Base-by-base conservation (phyloP, 257 asterid species). In the Parsonsia alboflavescens region DNA sequence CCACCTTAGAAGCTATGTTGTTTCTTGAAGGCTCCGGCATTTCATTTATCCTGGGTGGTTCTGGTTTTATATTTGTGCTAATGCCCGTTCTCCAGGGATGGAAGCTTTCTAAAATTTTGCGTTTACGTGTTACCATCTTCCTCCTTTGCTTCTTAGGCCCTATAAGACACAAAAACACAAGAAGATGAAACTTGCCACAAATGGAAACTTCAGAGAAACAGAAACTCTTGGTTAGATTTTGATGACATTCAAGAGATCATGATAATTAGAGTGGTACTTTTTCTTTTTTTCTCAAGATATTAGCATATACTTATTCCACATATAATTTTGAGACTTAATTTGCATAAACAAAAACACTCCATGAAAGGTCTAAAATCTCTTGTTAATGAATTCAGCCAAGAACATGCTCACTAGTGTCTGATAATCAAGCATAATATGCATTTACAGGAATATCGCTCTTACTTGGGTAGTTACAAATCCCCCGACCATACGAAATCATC, bases 81-180 rank as follows among this genome's bases (percentile, higher is more conserved):
- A 88, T 80, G 86, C 72, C 80, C 80, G 78, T 84, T 79, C 95
- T 87, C 97, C 97, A 90, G 8, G 93, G 94, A 70, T 84, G 88
- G 58, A 80, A 78, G 48, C 85, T 78, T 80, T 83, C 85, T 46
- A 63, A 88, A 19, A 85, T 71, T 76, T 82, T 82, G 53, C 82
- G 82, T 70, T 88, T 89, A 49, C 82, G 80, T 28, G 90, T 88
- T 62, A 82, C 78, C 80, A 83, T 85, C 74, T 90, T 86, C 33
- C 76, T 87, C 41, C 88, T 62, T 75, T 84, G 91, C 77, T 83
- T 93, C 90, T 86, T 89, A 70, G 88, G 74, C 70, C 90, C 96
- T 90, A 70, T 70, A 36, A 53, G 73, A 78, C 76, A 67, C 61
- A 52, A 73, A 73, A 22, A 56, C 33, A 53, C 13, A 30, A 36